Conservation (phyloP, 305 asterid genomes). For the Fraxinus ornus region DNA sequence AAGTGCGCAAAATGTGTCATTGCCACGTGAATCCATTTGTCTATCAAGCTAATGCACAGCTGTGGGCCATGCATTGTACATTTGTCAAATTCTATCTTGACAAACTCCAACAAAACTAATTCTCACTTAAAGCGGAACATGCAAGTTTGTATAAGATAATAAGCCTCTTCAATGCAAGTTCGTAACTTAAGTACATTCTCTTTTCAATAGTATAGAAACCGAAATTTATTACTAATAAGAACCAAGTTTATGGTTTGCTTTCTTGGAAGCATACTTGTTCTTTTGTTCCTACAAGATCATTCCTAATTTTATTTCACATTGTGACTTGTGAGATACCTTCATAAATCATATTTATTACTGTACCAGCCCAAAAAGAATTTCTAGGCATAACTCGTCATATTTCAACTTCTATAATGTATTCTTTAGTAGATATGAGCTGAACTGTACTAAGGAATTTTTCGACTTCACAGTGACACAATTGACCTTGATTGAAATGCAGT, state of each 20-base stretch:
- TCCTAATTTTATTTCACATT: background rate
- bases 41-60: background rate
- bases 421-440: background rate
- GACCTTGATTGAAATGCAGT: background rate
- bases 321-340: background rate
- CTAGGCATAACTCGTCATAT: background rate
- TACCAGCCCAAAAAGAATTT: background rate
- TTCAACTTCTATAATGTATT: background rate
- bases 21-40: background rate
- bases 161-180: background rate
- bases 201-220: background rate
- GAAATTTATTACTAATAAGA: background rate
- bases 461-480: slow-evolving; percentile 5
- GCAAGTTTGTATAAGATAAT: background rate
- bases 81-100: background rate
- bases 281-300: background rate
- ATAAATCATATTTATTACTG: background rate
- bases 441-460: slow-evolving; percentile 1
- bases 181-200: background rate
- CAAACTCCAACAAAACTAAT: background rate
- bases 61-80: background rate
- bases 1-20: background rate
- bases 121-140: slow-evolving; percentile 1
- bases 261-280: background rate
- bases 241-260: slow-evolving; percentile 1